phyloP scores from a whole-genome alignment of 768 basidiomycete species.

The Boletus tomentosulus region DNA sequence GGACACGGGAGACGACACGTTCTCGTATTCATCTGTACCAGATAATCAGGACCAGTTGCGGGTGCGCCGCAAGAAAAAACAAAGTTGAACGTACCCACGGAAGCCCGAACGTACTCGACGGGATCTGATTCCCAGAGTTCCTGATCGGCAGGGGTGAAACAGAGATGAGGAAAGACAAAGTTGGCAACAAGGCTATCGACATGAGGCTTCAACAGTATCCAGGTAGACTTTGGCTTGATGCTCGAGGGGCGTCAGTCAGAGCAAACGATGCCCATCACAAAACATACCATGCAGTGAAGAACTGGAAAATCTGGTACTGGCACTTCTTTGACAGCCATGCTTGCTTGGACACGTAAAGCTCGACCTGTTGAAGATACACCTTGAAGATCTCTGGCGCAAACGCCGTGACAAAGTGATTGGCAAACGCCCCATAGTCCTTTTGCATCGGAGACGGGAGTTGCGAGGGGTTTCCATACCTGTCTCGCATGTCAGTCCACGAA shows the following conservation, averaged over 20 bases:
- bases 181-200: constrained; percentile 70
- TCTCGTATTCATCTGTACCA: constrained; percentile 75
- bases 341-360: constrained; percentile 68
- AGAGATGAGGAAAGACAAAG: constrained; percentile 85
- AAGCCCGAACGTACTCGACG: constrained; percentile 72
- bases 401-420: constrained; percentile 67
- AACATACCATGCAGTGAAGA: constrained; percentile 82
- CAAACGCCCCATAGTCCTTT: constrained; percentile 64
- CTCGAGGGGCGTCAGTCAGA: constrained; percentile 39
- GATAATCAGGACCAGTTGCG: background rate
- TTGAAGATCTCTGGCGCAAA: constrained; percentile 89
- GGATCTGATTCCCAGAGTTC: constrained; percentile 80
- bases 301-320: constrained; percentile 78
- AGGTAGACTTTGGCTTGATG: constrained; percentile 91
- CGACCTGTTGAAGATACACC: constrained; percentile 61
- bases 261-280: background rate
- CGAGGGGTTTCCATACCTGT: constrained; percentile 80
- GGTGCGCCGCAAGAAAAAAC: background rate
- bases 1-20: constrained; percentile 69
- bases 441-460: constrained; percentile 75
- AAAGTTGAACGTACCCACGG: constrained; percentile 51
- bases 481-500: constrained; percentile 4
- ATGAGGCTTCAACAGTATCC: constrained; percentile 83
- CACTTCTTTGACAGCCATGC: constrained; percentile 81
- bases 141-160: constrained; percentile 64